Percentiles rank a stretch among this genome's conserved stretches.
These are phyloP conservation scores for Pythium utonaiense DNA, from an alignment of 352 stramenopile species.

Conservation along the genomic window DNA sequence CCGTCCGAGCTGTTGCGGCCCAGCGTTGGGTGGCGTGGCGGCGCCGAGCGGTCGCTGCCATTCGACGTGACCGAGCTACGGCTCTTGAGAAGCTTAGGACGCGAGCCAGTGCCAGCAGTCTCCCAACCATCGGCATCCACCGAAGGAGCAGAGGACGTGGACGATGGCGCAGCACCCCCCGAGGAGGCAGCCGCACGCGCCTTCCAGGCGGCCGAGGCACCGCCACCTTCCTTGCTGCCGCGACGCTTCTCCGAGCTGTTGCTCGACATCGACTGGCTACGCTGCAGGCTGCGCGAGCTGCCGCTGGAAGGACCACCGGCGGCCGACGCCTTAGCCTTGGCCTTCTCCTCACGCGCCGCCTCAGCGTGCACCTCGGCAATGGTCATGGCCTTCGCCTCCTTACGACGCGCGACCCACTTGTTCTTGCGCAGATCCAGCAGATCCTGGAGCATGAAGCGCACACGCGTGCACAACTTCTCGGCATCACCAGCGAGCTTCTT, in stretches of 20 bases:
- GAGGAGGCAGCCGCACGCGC: conserved; percentile 29
- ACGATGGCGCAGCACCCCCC: not conserved
- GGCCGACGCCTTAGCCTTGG: conserved; percentile 51
- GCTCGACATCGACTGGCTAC: conserved; percentile 58
- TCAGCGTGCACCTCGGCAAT: conserved; percentile 80
- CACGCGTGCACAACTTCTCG: conserved; percentile 65
- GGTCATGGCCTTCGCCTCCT: conserved; percentile 84
- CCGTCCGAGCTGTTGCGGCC: conserved; percentile 21
- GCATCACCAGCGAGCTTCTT: conserved; percentile 63
- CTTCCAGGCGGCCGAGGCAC: conserved; percentile 62
- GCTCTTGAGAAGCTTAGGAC: conserved; percentile 59
- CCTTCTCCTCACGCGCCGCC: conserved; percentile 61
- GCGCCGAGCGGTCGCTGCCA: not conserved
- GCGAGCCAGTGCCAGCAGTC: conserved; percentile 42
- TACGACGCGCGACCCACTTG: conserved; percentile 67
- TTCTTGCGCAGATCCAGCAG: conserved; percentile 74
- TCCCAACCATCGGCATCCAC: conserved; percentile 72
- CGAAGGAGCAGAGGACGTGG: not conserved
- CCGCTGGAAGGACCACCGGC: conserved; percentile 14
- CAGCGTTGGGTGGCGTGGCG: conserved; percentile 34
- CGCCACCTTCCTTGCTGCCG: conserved; percentile 26
- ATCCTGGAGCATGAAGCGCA: conserved; percentile 85
- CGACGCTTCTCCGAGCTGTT: conserved; percentile 38
- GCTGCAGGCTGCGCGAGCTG: conserved; percentile 40
- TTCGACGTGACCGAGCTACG: conserved; percentile 39